Percentiles rank a stretch among this genome's conserved stretches.
These are phyloP conservation scores for Malassezia brasiliensis DNA, from an alignment of 1,284 basidiomycete genomes.

Conservation along the genomic window DNA sequence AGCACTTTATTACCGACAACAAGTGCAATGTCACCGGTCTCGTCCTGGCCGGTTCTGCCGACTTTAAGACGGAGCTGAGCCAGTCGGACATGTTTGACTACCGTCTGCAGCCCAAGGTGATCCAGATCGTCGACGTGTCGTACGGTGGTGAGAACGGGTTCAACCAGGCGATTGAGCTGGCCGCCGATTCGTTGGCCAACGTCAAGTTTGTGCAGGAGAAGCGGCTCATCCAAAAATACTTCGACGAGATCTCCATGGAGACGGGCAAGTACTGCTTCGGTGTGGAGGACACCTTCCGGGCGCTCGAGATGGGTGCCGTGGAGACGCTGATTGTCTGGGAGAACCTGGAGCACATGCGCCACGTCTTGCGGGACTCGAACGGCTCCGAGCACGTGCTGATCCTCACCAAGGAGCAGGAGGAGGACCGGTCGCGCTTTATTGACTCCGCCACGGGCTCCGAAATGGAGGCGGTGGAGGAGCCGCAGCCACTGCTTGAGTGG, in stretches of 20 bases:
- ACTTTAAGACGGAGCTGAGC: conserved; percentile 96
- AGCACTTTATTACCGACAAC: conserved; percentile 96
- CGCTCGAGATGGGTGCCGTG: conserved; percentile 87
- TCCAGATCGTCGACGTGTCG: conserved; percentile 68
- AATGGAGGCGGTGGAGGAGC: conserved; percentile 67
- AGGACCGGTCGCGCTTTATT: conserved; percentile 78
- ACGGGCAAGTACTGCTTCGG: conserved; percentile 97
- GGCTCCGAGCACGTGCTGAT: conserved; percentile 33
- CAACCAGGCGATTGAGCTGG: conserved; percentile 95
- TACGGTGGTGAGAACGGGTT: conserved; percentile 99
- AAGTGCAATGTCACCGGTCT: conserved; percentile 96
- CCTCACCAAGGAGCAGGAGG: conserved; percentile 46
- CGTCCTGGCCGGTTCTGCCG: conserved; percentile 93
- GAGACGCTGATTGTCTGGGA: conserved; percentile 99
- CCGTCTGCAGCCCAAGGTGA: conserved; percentile 70
- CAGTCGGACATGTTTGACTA: conserved; percentile 94
- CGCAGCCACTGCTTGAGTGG: conserved; percentile 59
- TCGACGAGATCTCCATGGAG: conserved; percentile 98
- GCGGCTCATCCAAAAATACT: conserved; percentile 73
- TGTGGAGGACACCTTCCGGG: conserved; percentile 91
- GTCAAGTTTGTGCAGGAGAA: conserved; percentile 99
- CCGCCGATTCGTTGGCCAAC: conserved; percentile 86
- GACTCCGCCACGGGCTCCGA: conserved; percentile 89
- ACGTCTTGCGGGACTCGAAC: conserved; percentile 41
- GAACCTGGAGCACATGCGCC: conserved; percentile 53